These are phyloP conservation scores for Blastocrithidia nonstop DNA, from an alignment of 208 protist species.

Conservation along the genomic window DNA sequence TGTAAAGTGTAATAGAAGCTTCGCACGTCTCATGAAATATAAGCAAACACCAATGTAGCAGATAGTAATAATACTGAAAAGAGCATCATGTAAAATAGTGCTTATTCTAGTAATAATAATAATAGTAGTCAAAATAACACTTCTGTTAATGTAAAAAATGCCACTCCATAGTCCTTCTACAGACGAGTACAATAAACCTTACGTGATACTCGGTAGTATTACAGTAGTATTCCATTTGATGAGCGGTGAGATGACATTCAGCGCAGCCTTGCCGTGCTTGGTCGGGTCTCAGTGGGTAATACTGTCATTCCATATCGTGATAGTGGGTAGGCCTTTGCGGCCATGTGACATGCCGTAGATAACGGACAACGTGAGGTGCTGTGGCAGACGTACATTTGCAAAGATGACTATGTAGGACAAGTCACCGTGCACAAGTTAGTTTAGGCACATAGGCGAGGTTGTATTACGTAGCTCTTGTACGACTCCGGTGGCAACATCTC, in stretches of 20 bases:
- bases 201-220: constrained; percentile 7
- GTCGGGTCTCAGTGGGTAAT: constrained; percentile 45
- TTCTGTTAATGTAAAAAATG: too few species aligned
- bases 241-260: constrained; percentile 63
- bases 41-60: too few species aligned
- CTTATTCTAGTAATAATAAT: too few species aligned
- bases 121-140: background rate
- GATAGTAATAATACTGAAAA: background rate
- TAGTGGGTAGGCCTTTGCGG: constrained; percentile 55
- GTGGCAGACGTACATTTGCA: constrained; percentile 90
- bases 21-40: background rate
- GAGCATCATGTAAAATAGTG: background rate
- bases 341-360: constrained; percentile 82
- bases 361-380: constrained; percentile 41
- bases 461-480: constrained; percentile 72
- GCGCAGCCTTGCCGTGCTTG: constrained; percentile 33
- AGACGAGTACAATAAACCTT: too few species aligned
- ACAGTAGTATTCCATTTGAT: constrained; percentile 34
- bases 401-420: constrained; percentile 73
- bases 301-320: constrained; percentile 46
- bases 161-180: too few species aligned
- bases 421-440: constrained; percentile 51
- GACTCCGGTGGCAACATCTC: constrained; percentile 86
- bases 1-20: constrained; percentile 1
- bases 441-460: constrained; percentile 46